These are phyloP conservation scores for Daldinia concentrica DNA, from an alignment of 495 filamentous ascomycete genomes.

Conservation along the genomic window DNA sequence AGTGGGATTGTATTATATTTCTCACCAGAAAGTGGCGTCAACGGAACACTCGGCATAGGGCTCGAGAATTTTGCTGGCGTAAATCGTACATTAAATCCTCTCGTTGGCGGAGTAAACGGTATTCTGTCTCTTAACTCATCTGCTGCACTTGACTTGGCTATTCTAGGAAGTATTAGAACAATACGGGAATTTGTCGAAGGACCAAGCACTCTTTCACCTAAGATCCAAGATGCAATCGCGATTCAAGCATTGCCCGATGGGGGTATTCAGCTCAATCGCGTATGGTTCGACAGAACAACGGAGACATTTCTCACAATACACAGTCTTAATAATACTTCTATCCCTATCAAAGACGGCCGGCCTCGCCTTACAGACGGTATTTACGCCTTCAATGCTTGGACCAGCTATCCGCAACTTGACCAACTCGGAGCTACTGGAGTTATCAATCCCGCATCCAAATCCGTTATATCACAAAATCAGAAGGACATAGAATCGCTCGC, in stretches of 20 bases:
- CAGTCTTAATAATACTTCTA: slow-evolving; percentile 26
- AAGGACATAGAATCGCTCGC: slow-evolving; percentile 63
- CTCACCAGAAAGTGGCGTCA: slow-evolving; percentile 59
- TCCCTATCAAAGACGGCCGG: slow-evolving; percentile 53
- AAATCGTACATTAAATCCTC: slow-evolving; percentile 47
- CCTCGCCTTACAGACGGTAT: slow-evolving; percentile 59
- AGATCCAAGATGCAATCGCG: slow-evolving; percentile 62
- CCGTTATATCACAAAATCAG: slow-evolving; percentile 55
- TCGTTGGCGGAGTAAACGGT: slow-evolving; percentile 61
- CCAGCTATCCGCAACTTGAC: slow-evolving; percentile 69
- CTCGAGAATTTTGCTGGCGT: slow-evolving; percentile 56
- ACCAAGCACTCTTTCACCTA: slow-evolving; percentile 58
- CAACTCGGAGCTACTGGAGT: slow-evolving; percentile 60
- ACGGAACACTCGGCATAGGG: slow-evolving; percentile 62
- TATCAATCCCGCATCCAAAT: slow-evolving; percentile 57
- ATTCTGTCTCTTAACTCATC: slow-evolving; percentile 65
- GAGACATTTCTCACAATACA: slow-evolving; percentile 60
- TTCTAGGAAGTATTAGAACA: slow-evolving; percentile 68
- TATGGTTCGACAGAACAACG: slow-evolving; percentile 71
- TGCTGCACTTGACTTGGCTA: slow-evolving; percentile 61
- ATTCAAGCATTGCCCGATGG: slow-evolving; percentile 48
- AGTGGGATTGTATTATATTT: slow-evolving; percentile 67
- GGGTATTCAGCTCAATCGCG: slow-evolving; percentile 57
- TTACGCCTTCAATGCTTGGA: slow-evolving; percentile 67
- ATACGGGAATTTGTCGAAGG: slow-evolving; percentile 71